Evolutionary conservation across 2,329 filamentous ascomycete species (phyloP).

Genomic region (Capronia americana): DNA sequence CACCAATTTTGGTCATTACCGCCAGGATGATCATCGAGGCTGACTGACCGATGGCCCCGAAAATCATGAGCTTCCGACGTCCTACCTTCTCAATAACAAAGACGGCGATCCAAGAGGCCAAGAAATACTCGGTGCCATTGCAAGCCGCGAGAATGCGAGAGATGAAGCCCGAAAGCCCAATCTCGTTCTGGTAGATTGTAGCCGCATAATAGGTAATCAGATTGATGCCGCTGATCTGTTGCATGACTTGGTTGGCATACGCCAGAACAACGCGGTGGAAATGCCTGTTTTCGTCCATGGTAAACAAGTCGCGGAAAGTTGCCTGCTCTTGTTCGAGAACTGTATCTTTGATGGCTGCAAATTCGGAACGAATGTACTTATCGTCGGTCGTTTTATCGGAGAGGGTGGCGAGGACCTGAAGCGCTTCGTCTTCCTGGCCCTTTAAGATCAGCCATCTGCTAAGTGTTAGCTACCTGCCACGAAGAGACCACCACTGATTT

Average conservation of each 20-base stretch:
- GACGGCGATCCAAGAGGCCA: slow-evolving; percentile 31
- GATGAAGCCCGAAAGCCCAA: slow-evolving; percentile 26
- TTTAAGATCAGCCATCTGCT: slow-evolving; percentile 41
- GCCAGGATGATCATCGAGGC: slow-evolving; percentile 31
- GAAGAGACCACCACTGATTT: slow-evolving; percentile 41
- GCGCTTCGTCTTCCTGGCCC: slow-evolving; percentile 45
- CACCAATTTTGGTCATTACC: slow-evolving; percentile 43
- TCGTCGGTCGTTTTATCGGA: slow-evolving; percentile 56
- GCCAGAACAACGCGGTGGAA: slow-evolving; percentile 62
- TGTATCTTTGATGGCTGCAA: slow-evolving; percentile 60
- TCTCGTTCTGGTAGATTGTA: slow-evolving; percentile 33
- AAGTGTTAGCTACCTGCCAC: slow-evolving; percentile 42
- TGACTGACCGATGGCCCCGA: slow-evolving; percentile 30
- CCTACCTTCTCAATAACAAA: slow-evolving; percentile 34
- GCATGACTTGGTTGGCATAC: slow-evolving; percentile 65
- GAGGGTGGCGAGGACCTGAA: slow-evolving; percentile 61
- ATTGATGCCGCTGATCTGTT: slow-evolving; percentile 50
- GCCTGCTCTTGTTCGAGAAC: slow-evolving; percentile 60
- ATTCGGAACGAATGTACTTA: slow-evolving; percentile 54
- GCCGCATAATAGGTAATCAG: slow-evolving; percentile 37
- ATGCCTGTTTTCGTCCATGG: slow-evolving; percentile 62
- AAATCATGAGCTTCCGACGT: slow-evolving; percentile 32
- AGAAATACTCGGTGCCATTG: slow-evolving; percentile 38
- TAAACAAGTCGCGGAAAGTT: slow-evolving; percentile 64
- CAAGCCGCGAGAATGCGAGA: slow-evolving; percentile 32